Conservation (phyloP, 202 grass and related monocot genomes). For the Panicum hallii region DNA sequence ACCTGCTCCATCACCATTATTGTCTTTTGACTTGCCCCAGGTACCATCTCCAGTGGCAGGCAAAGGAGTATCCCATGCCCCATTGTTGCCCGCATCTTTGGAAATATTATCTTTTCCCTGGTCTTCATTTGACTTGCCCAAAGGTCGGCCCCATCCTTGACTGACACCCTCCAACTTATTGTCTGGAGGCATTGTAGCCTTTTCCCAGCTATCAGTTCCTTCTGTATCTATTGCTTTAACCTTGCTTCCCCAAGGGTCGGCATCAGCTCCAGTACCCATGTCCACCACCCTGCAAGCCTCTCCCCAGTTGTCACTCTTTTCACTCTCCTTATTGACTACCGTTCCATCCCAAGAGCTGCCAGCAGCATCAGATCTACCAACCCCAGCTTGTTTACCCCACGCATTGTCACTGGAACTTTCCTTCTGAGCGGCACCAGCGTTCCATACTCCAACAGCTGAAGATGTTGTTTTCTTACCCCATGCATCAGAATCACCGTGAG, state of each 20-base stretch:
- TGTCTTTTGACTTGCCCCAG: slow-evolving; percentile 59
- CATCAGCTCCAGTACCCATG: slow-evolving; percentile 46
- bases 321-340: slow-evolving; percentile 44
- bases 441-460: slow-evolving; percentile 52
- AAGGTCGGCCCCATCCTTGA: slow-evolving; percentile 54
- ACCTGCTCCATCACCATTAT: slow-evolving; percentile 25
- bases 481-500: slow-evolving; percentile 55
- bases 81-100: slow-evolving; percentile 40
- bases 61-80: slow-evolving; percentile 48
- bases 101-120: slow-evolving; percentile 50
- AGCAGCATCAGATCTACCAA: slow-evolving; percentile 52
- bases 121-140: slow-evolving; percentile 53
- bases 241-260: slow-evolving; percentile 74
- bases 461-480: slow-evolving; percentile 60
- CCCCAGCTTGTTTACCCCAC: slow-evolving; percentile 57
- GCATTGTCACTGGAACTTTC: slow-evolving; percentile 40
- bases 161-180: slow-evolving; percentile 33
- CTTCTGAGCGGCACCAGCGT: slow-evolving; percentile 33
- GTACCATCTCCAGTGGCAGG: slow-evolving; percentile 47
- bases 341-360: slow-evolving; percentile 57
- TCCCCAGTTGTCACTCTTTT: slow-evolving; percentile 56
- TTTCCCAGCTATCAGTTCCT: slow-evolving; percentile 63
- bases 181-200: slow-evolving; percentile 41
- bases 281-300: slow-evolving; percentile 38
- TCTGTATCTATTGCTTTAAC: slow-evolving; percentile 53